Evolutionary conservation across 495 filamentous ascomycete species (phyloP).

Genomic region (Paragyromitra xinjiangensis): DNA sequence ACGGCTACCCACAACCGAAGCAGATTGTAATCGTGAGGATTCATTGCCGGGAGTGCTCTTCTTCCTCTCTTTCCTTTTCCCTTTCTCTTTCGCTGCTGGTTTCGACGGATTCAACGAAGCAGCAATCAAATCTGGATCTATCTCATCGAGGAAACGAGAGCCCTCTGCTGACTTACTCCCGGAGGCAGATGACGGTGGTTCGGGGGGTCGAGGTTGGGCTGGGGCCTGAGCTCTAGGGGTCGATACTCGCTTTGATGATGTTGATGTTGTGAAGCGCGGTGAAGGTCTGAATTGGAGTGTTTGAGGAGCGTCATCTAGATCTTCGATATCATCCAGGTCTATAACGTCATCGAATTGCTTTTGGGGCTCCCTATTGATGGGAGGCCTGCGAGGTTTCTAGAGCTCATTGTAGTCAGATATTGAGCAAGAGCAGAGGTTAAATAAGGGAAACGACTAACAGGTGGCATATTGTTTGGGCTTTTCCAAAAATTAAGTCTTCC

Average conservation of each 20-base stretch:
- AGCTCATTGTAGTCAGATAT: neutral
- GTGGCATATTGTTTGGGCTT: neutral
- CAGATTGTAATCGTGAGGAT: neutral
- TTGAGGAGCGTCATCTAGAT: neutral
- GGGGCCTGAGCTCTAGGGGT: too few species aligned
- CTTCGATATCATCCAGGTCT: constrained; percentile 32
- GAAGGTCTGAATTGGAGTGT: neutral
- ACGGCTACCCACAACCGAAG: neutral
- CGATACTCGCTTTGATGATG: neutral
- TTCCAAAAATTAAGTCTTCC: neutral
- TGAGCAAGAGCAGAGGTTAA: neutral
- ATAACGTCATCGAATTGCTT: neutral
- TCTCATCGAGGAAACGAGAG: neutral
- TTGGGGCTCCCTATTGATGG: neutral
- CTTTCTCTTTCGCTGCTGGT: neutral
- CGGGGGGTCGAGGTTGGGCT: neutral
- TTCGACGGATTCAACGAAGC: neutral
- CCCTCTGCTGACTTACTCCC: neutral
- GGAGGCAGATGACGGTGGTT: neutral
- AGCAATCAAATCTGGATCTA: neutral
- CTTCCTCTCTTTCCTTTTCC: neutral
- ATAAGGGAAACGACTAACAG: neutral
- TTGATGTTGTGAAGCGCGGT: neutral
- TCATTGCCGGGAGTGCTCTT: neutral
- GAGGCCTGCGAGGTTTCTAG: neutral